Evolutionary conservation across 345 rosid species (phyloP), one percentile per base, ranked within the genome.

Genomic region (Isatis tinctoria): DNA sequence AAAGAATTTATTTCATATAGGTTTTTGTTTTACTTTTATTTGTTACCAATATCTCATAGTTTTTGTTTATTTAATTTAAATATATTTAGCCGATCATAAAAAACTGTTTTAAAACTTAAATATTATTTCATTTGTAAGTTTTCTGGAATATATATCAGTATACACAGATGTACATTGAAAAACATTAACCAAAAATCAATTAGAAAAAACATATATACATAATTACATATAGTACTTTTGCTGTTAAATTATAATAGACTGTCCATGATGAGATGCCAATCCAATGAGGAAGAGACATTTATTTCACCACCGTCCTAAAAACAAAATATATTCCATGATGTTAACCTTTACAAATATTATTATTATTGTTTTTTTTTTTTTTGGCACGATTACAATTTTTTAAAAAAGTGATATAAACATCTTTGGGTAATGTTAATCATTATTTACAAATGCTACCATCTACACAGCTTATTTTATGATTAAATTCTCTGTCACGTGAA

Each of bases 241-340:
- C 13, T 68, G 18, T 18, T 39, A 17, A 22, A 33, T 8, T 48
- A 6, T 13, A 36, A 12, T 33, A 11, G 11, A 1, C 54, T 69
- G 78, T 66, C 73, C 67, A 66, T 58, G 67, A 74, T 48, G 16
- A 65, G 68, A 74, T 59, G 53, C 45, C 45, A 6, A 20, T 67
- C 67, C 78, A 74, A 74, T 30, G 10, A 48, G 61, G 52, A 37
- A 39, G 45, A 58, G 53, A 67, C 73, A 67, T 49, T 48, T 67
- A 59, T 48, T 37, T 59, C 44, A 18, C 67, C 60, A 74, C 73
- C 67, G 73, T 58, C 71, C 72, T 33, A 11, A 52, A 65, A 27
- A 37, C 62, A 67, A 67, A 58, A 18, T 22, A 48, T 66, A 58
- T 58, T 36, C 48, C 49, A 45, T 65, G 58, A 54, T 65, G 47